Conservation (phyloP, 192 early-diverging fungal species). For the Coemansia sp. region DNA sequence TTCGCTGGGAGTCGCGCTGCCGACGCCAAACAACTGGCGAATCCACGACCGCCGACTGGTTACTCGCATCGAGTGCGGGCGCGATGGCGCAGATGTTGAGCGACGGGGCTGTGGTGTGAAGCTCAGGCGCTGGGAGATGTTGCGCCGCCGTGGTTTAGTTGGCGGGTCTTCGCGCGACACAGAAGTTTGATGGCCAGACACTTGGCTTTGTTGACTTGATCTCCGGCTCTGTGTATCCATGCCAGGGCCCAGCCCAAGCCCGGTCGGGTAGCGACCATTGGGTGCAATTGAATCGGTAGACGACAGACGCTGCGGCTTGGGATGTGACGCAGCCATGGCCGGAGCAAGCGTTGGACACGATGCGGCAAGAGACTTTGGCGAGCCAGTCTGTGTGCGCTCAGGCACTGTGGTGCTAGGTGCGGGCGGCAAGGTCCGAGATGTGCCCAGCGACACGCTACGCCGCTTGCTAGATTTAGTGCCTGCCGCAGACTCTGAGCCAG, state of each 20-base stretch:
- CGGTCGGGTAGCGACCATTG: constrained; percentile 30
- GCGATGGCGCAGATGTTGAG: constrained; percentile 46
- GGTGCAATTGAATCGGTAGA: constrained; percentile 16
- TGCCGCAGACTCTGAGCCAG: neutral
- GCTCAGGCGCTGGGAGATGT: constrained; percentile 24
- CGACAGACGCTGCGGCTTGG: constrained; percentile 3
- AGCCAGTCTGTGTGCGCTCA: too few species aligned
- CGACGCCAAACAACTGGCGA: constrained; percentile 28
- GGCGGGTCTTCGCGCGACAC: neutral
- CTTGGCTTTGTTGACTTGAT: neutral
- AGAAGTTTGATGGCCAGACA: neutral
- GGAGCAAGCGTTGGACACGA: constrained; percentile 36
- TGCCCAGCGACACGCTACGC: constrained; percentile 48
- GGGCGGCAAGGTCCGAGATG: neutral
- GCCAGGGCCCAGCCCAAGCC: constrained; percentile 13
- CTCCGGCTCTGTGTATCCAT: too few species aligned
- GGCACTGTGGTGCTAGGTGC: too few species aligned
- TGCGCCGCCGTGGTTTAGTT: constrained; percentile 7
- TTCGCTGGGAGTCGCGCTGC: neutral
- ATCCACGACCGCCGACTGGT: constrained; percentile 40
- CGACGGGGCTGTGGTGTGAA: constrained; percentile 35
- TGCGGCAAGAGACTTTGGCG: constrained; percentile 20
- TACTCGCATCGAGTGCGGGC: constrained; percentile 46
- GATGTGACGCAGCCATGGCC: neutral
- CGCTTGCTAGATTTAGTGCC: constrained; percentile 9